Conservation (phyloP, 176 grass and related monocot species). For the Alopecurus myosuroides region DNA sequence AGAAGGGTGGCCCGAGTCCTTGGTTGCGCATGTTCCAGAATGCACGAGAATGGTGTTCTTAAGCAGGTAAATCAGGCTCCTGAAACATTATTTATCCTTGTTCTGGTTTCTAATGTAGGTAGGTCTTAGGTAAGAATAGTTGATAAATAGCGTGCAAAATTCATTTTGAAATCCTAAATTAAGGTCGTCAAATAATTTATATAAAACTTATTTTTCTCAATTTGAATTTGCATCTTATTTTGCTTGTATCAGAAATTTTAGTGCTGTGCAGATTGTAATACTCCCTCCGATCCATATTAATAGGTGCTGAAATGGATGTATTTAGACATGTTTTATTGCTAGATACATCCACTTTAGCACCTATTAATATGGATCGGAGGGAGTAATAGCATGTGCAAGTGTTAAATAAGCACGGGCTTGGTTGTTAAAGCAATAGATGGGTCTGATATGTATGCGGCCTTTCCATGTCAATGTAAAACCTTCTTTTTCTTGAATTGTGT, state of each 20-base stretch:
- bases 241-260: background rate
- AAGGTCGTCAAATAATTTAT: background rate
- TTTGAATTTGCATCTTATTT: background rate
- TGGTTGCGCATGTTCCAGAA: conserved; percentile 95
- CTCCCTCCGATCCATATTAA: too few relatives aligned
- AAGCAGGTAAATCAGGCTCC: conserved; percentile 30
- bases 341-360: too few relatives aligned
- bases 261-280: background rate
- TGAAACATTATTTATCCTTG: background rate
- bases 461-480: background rate
- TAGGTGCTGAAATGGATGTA: too few relatives aligned
- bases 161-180: conserved; percentile 9
- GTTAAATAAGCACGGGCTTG: background rate
- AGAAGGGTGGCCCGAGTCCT: conserved; percentile 71
- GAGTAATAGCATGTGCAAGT: background rate
- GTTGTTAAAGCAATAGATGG: background rate
- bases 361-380: too few relatives aligned
- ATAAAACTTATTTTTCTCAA: background rate
- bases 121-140: background rate
- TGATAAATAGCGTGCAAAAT: background rate
- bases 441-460: background rate
- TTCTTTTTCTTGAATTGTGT: background rate
- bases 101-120: background rate
- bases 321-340: too few relatives aligned
- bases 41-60: conserved; percentile 75